Percentiles rank a stretch among this genome's conserved stretches.
These are phyloP conservation scores for Cyberlindnera petersonii DNA, from an alignment of 805 yeast species.

Conservation along the genomic window DNA sequence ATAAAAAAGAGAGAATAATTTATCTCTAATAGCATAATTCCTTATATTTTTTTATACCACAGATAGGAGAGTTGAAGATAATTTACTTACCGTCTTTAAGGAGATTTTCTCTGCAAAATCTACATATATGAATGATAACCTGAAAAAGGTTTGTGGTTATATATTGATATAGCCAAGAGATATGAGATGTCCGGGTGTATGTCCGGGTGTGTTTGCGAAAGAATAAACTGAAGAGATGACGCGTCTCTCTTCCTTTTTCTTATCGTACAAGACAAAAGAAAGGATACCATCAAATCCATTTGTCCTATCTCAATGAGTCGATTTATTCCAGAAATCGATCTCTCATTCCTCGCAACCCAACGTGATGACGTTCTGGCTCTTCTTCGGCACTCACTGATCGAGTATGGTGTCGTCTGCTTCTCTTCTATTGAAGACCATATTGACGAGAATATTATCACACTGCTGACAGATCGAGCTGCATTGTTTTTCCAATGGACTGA, in stretches of 20 bases:
- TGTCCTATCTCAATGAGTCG: neutral
- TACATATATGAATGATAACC: too few relatives aligned
- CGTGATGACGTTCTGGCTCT: slow-evolving; percentile 12
- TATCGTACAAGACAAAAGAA: neutral
- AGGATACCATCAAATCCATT: neutral
- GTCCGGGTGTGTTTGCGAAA: slow-evolving; percentile 1
- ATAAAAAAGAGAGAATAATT: too few relatives aligned
- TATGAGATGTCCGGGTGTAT: neutral
- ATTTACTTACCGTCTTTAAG: too few relatives aligned
- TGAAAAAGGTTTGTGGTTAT: too few relatives aligned
- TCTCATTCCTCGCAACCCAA: slow-evolving; percentile 6
- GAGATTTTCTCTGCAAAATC: too few relatives aligned
- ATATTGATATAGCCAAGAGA: too few relatives aligned
- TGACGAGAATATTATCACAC: slow-evolving; percentile 27
- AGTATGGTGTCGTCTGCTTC: slow-evolving; percentile 41
- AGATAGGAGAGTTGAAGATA: too few relatives aligned
- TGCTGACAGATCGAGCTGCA: slow-evolving; percentile 30
- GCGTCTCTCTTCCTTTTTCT: neutral
- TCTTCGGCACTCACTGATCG: slow-evolving; percentile 48
- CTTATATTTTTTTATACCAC: too few relatives aligned
- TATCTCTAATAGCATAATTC: too few relatives aligned
- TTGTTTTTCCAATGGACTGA: slow-evolving; percentile 35
- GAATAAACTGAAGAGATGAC: too few relatives aligned
- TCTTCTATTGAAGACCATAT: slow-evolving; percentile 42
- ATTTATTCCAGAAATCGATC: slow-evolving; percentile 20